Conservation (phyloP, 345 rosid genomes). For the Reutealis trisperma region DNA sequence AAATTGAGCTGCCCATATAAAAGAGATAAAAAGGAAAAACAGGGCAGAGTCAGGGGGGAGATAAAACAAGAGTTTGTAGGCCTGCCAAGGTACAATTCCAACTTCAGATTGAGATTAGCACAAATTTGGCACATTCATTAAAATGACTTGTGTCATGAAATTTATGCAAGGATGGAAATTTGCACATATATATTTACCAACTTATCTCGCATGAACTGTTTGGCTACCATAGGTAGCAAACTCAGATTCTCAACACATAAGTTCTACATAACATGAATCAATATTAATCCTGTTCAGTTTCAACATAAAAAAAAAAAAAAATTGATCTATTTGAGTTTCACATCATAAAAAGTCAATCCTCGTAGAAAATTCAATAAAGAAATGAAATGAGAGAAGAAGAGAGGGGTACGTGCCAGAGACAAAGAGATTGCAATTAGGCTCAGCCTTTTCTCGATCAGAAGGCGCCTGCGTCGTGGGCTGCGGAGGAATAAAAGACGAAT, state of each 20-base stretch:
- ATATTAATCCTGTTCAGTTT: not conserved
- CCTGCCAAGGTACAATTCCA: too few species aligned
- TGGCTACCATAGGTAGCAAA: not conserved
- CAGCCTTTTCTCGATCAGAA: slow-evolving; percentile 55
- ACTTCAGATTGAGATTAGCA: too few species aligned
- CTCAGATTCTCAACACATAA: not conserved
- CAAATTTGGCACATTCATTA: too few species aligned
- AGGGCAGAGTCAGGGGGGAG: too few species aligned
- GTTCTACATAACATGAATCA: not conserved
- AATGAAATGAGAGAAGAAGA: not conserved
- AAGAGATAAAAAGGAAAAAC: too few species aligned
- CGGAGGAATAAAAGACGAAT: slow-evolving; percentile 38
- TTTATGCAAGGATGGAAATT: not conserved
- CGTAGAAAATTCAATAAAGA: too few species aligned
- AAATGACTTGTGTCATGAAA: too few species aligned
- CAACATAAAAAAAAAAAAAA: not conserved
- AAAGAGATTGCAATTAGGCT: slow-evolving; percentile 77
- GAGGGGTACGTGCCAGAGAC: slow-evolving; percentile 49
- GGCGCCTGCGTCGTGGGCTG: slow-evolving; percentile 28
- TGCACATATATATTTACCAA: not conserved
- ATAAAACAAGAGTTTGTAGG: too few species aligned
- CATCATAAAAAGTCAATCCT: not conserved
- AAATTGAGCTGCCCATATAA: too few species aligned
- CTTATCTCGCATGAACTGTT: not conserved
- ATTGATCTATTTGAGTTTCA: not conserved